A percentile compares a stretch with the other conserved stretches of the same genome.
These are phyloP conservation scores for Phytopythium mirpurense DNA, from an alignment of 352 stramenopile species.

Conservation along the genomic window DNA sequence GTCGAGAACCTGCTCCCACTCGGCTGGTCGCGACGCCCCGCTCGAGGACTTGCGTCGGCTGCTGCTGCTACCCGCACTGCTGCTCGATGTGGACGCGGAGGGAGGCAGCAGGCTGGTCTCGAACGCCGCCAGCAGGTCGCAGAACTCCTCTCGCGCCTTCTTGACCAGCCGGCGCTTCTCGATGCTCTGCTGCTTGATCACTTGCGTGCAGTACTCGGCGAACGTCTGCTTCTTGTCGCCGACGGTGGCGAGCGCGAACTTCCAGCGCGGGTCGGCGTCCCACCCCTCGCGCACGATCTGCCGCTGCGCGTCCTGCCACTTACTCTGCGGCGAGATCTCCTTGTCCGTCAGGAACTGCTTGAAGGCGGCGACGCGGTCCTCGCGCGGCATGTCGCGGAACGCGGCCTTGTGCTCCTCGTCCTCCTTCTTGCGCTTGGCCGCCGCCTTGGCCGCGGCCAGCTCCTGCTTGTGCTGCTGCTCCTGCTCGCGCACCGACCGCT, in stretches of 20 bases:
- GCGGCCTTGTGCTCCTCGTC: slow-evolving; percentile 33
- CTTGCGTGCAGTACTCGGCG: slow-evolving; percentile 76
- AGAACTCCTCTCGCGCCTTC: slow-evolving; percentile 65
- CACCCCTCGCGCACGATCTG: slow-evolving; percentile 52
- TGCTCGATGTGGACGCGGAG: slow-evolving; percentile 1
- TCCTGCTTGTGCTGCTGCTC: slow-evolving; percentile 18
- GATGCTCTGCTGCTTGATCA: slow-evolving; percentile 60
- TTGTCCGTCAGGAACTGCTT: slow-evolving; percentile 72
- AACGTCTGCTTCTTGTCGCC: slow-evolving; percentile 85
- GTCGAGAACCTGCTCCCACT: slow-evolving; percentile 47
- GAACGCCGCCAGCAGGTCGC: slow-evolving; percentile 55
- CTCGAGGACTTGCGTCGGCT: slow-evolving; percentile 5
- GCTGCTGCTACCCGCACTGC: background rate
- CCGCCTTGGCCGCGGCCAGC: slow-evolving; percentile 6
- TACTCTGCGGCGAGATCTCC: slow-evolving; percentile 56
- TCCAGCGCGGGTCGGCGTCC: slow-evolving; percentile 58
- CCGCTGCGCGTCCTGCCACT: slow-evolving; percentile 71
- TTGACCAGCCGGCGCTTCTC: slow-evolving; percentile 69
- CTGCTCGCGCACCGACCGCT: slow-evolving; percentile 16
- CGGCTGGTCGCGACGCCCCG: slow-evolving; percentile 10
- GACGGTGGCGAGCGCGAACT: slow-evolving; percentile 51
- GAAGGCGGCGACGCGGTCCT: slow-evolving; percentile 53
- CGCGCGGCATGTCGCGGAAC: slow-evolving; percentile 43
- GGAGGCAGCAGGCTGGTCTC: slow-evolving; percentile 30
- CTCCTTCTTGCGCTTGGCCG: slow-evolving; percentile 34